Base-by-base conservation (phyloP, 306 rosid species). In the Calophaca sinica region DNA sequence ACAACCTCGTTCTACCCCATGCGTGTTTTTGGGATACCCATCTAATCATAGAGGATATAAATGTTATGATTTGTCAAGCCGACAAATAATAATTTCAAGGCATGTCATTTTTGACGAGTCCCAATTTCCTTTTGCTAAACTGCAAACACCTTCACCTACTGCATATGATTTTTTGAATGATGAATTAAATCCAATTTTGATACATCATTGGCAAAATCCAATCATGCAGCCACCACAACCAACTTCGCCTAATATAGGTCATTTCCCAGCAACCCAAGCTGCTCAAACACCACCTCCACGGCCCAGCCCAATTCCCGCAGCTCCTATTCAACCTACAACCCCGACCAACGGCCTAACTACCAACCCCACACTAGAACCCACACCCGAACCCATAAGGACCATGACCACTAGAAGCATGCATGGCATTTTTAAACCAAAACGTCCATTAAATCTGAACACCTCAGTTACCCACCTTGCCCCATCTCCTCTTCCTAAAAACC, bases 341-440 rank as follows among this genome's bases (percentile, higher is more conserved):
- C 13, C 41, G 5, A 44, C 3, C 39, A 33, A 33, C 4, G 36
- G 4, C 36, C 36, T 0, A 4, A 3, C 36, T 2, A 4, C 36
- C 0, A 3, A 2, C 36, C 36, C 26, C 26, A 20, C 26, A 20
- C 26, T 20, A 20, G 26, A 20, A 20, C 26, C 26, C 26, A 20
- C 26, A 20, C 26, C 26, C 26, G 26, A 33, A 33, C 36, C 36
- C 36, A 4, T 4, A 33, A 33, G 36, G 36, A 33, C 36, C 36
- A 33, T 33, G 0, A 33, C 36, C 3, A 33, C 36, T 2, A 3
- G 36, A 3, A 33, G 36, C 36, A 33, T 33, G 36, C 36, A 26
- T 44, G 71, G 54, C 1, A 65, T 65, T 26, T 45, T 26, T 20
- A 65, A 65, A 31, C 71, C 55, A 0, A 65, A 65, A n/a, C 1